Conservation (phyloP, 257 asterid genomes). For the Plantago elongata region DNA sequence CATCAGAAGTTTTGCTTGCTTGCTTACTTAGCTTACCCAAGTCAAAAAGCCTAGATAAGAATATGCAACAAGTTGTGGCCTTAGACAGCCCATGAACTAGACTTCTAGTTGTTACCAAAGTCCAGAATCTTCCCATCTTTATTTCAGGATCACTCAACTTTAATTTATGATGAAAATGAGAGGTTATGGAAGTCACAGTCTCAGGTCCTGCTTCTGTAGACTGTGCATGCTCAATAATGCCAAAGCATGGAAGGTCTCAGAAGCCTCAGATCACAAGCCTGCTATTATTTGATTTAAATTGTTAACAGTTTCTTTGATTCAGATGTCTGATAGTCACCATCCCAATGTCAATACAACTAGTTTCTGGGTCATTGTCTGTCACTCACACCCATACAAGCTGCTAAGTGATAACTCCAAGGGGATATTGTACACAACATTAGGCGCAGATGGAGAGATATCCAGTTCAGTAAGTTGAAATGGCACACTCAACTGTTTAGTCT, state of each 20-base stretch:
- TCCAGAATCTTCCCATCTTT: background rate
- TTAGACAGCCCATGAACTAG: background rate
- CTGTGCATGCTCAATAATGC: background rate
- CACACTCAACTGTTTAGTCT: too few species aligned
- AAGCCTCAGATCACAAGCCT: too few species aligned
- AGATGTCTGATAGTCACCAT: constrained; percentile 4
- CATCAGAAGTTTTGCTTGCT: background rate
- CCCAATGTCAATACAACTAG: background rate
- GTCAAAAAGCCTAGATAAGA: background rate
- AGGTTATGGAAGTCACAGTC: constrained; percentile 14
- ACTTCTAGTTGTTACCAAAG: background rate
- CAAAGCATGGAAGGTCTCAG: background rate
- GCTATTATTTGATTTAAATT: background rate
- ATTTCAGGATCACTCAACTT: background rate
- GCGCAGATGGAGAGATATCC: too few species aligned
- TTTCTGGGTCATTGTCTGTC: background rate
- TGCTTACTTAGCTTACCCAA: background rate
- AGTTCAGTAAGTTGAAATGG: too few species aligned
- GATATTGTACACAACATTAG: too few species aligned
- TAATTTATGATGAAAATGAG: constrained; percentile 1
- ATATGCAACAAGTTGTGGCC: background rate
- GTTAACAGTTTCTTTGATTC: background rate
- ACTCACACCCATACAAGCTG: background rate
- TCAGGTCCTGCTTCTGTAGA: constrained; percentile 15
- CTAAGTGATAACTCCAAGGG: background rate